Evolutionary conservation across 1,284 basidiomycete genomes (phyloP), one percentile per base, ranked within the genome.

Genomic region (Cryptococcus sp.): DNA sequence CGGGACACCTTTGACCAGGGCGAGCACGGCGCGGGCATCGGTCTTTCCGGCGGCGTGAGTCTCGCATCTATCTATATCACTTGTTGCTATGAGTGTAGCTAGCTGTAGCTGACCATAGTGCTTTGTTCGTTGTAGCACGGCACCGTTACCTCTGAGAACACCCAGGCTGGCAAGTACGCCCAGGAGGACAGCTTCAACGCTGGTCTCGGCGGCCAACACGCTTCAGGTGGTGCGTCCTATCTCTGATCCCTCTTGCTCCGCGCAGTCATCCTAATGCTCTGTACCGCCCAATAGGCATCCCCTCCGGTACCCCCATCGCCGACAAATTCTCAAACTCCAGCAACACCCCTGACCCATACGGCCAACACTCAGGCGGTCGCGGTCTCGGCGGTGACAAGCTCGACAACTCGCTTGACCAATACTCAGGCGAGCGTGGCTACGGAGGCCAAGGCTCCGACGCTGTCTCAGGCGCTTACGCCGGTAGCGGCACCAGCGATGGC

Each of bases 31-130:
- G 54, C 60, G 23, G 68, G 70, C 19, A 64, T 55, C 10, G 70
- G 70, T n/a, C 50, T 68, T 15, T 62, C 66, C 13, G 70, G 70
- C 19, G 67, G 68, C 1, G 70, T 72, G 45, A 63, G 68, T 65
- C 13, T 17, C 5, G 16, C 15, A 8, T n/a, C 22, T 13, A 45
- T 45, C n/a, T 22, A 15, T n/a, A 45, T 19, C 6, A n/a, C 6
- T 15, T 45, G 42, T 45, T 25, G 25, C 25, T 25, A 15, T n/a
- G 22, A 11, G 42, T 10, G n/a, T 45, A n/a, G n/a, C n/a, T n/a
- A n/a, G n/a, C n/a, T n/a, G 42, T 22, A 45, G 42, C 42, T n/a
- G 2, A 22, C n/a, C n/a, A 22, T 5, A 45, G 42, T n/a, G 22
- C 8, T 22, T 45, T 19, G 41, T 7, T 7, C 11, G 27, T 27